Conservation (phyloP, 2,329 filamentous ascomycete genomes). For the Diplocarpon rosae region DNA sequence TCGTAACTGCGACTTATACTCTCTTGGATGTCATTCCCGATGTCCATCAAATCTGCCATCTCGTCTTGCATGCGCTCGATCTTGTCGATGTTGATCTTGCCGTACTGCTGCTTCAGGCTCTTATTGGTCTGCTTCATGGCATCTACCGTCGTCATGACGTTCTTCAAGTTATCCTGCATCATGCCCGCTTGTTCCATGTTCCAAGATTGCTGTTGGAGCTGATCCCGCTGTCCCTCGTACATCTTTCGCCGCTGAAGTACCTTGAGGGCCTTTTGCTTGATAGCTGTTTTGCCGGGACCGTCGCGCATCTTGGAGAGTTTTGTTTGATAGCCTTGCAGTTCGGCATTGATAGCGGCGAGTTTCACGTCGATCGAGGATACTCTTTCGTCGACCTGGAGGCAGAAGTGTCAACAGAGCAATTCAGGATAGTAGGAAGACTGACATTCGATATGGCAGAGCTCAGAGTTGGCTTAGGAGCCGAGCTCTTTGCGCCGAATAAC, state of each 20-base stretch:
- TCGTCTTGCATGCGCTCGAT: slow-evolving; percentile 97
- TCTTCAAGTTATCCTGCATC: slow-evolving; percentile 98
- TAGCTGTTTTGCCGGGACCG: slow-evolving; percentile 81
- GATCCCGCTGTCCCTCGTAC: slow-evolving; percentile 88
- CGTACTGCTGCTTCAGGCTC: slow-evolving; percentile 84
- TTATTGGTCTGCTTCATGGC: slow-evolving; percentile 97
- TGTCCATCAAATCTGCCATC: slow-evolving; percentile 96
- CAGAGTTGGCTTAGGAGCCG: slow-evolving; percentile 82
- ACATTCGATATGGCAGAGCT: slow-evolving; percentile 74
- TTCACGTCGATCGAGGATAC: slow-evolving; percentile 88
- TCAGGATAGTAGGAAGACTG: slow-evolving; percentile 17
- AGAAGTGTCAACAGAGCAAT: slow-evolving; percentile 11
- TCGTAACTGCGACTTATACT: slow-evolving; percentile 85
- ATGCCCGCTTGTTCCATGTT: slow-evolving; percentile 98
- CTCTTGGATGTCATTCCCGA: slow-evolving; percentile 97
- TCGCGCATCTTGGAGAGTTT: slow-evolving; percentile 90
- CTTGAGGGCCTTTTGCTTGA: slow-evolving; percentile 91
- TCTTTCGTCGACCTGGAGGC: slow-evolving; percentile 58
- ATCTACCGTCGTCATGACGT: slow-evolving; percentile 96
- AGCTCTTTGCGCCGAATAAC: slow-evolving; percentile 81
- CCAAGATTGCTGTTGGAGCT: slow-evolving; percentile 89
- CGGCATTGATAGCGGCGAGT: slow-evolving; percentile 81
- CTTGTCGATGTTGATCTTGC: slow-evolving; percentile 94
- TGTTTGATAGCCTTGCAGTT: slow-evolving; percentile 77
- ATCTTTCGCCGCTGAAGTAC: slow-evolving; percentile 87